phyloP scores from a whole-genome alignment of 495 filamentous ascomycete species.

The Pyrenula massariospora region DNA sequence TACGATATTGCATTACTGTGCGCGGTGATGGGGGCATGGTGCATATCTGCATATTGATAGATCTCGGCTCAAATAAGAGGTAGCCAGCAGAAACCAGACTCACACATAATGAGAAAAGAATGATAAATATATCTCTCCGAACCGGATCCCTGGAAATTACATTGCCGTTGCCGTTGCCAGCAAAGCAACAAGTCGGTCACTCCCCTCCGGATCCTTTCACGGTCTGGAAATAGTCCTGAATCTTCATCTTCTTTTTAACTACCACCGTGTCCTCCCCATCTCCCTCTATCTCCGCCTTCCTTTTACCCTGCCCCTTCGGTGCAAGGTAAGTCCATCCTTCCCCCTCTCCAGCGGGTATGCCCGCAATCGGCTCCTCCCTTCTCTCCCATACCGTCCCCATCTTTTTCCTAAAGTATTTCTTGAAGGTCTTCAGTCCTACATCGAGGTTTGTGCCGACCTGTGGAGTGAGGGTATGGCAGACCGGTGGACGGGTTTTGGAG shows the following conservation, averaged over 20 bases:
- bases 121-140: too few relatives aligned
- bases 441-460: constrained; percentile 14
- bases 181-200: too few relatives aligned
- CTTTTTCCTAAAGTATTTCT: constrained; percentile 41
- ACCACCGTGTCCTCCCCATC: too few relatives aligned
- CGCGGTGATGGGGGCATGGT: not conserved
- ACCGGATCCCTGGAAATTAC: too few relatives aligned
- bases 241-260: too few relatives aligned
- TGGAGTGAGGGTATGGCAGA: constrained; percentile 19
- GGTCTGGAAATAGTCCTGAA: too few relatives aligned
- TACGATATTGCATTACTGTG: not conserved
- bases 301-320: too few relatives aligned
- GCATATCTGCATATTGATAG: not conserved
- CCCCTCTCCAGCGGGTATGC: not conserved
- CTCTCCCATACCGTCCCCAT: constrained; percentile 45
- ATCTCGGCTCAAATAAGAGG: not conserved
- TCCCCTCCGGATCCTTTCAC: too few relatives aligned
- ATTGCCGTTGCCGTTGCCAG: too few relatives aligned
- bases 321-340: constrained; percentile 25
- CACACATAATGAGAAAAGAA: too few relatives aligned
- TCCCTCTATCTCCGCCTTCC: too few relatives aligned
- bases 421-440: constrained; percentile 33
- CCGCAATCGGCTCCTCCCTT: constrained; percentile 14
- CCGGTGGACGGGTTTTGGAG: not conserved
- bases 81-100: not conserved